These are phyloP conservation scores for Aspergillus alliaceus DNA, from an alignment of 2,329 filamentous ascomycete species.

Conservation along the genomic window DNA sequence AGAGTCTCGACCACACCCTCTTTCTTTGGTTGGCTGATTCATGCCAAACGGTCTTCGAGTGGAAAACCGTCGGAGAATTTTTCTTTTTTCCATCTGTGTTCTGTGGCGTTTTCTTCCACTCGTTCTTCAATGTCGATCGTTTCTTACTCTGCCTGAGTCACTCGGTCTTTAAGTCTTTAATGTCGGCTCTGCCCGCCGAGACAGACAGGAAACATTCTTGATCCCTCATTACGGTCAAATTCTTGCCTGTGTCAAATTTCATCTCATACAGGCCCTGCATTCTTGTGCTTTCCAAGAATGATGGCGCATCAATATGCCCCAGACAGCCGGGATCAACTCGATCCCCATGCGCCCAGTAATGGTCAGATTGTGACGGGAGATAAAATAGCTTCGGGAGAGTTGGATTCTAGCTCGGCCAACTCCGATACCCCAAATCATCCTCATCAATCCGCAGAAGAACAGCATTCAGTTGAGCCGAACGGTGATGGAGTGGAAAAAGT, in stretches of 20 bases:
- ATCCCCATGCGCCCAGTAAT: background rate
- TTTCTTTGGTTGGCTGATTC: background rate
- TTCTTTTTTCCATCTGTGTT: background rate
- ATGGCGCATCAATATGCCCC: background rate
- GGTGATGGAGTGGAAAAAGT: slow-evolving; percentile 19
- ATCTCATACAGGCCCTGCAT: background rate
- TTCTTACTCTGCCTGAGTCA: background rate
- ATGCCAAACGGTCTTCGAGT: background rate
- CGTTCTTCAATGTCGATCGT: background rate
- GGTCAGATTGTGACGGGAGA: background rate
- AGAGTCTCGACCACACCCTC: background rate
- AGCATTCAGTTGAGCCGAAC: slow-evolving; percentile 1
- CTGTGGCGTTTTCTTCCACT: background rate
- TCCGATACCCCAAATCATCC: slow-evolving; percentile 5
- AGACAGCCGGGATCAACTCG: background rate
- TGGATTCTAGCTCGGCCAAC: slow-evolving; percentile 1
- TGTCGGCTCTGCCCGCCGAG: slow-evolving; percentile 6
- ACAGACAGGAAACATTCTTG: background rate
- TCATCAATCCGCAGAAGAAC: slow-evolving; percentile 1
- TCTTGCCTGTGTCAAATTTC: background rate
- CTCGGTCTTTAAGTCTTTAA: background rate
- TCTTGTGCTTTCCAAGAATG: slow-evolving; percentile 4
- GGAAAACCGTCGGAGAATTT: background rate
- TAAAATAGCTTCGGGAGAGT: background rate
- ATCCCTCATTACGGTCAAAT: background rate